Percentiles rank a stretch among this genome's conserved stretches.
These are phyloP conservation scores for Mallotus japonicus DNA, from an alignment of 441 rosid species.

Conservation along the genomic window DNA sequence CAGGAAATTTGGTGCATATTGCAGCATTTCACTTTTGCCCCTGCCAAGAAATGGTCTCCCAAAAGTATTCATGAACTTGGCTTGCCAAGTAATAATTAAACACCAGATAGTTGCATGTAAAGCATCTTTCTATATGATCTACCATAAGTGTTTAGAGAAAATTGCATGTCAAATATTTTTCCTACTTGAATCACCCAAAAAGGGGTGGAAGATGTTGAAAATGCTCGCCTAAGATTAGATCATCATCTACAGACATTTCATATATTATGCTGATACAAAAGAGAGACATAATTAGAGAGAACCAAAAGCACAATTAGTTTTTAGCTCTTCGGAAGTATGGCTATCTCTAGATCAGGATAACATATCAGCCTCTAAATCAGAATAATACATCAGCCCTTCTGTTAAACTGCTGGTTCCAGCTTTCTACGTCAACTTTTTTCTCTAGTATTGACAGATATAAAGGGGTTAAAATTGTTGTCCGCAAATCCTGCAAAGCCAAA, in stretches of 20 bases:
- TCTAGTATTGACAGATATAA: not conserved
- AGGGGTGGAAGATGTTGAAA: not conserved
- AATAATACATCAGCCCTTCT: not conserved
- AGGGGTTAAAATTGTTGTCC: constrained; percentile 17
- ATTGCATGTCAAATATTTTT: not conserved
- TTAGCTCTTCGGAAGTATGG: too few species aligned
- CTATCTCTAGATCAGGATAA: not conserved
- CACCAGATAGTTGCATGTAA: too few species aligned
- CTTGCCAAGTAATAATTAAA: too few species aligned
- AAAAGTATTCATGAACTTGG: too few species aligned
- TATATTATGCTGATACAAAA: not conserved
- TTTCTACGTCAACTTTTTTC: not conserved
- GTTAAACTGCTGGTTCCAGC: not conserved
- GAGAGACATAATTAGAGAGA: not conserved
- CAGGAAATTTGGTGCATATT: too few species aligned
- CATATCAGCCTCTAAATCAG: not conserved
- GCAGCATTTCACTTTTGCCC: too few species aligned
- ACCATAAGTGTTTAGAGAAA: too few species aligned
- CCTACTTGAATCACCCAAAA: not conserved
- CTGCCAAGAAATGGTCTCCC: too few species aligned
- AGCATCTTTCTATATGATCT: too few species aligned
- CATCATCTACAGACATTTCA: not conserved
- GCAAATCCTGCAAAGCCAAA: constrained; percentile 27
- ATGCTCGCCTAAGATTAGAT: not conserved
- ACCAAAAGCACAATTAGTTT: not conserved